phyloP scores from a whole-genome alignment of 495 filamentous ascomycete species.

The Geoglossum glabrum region DNA sequence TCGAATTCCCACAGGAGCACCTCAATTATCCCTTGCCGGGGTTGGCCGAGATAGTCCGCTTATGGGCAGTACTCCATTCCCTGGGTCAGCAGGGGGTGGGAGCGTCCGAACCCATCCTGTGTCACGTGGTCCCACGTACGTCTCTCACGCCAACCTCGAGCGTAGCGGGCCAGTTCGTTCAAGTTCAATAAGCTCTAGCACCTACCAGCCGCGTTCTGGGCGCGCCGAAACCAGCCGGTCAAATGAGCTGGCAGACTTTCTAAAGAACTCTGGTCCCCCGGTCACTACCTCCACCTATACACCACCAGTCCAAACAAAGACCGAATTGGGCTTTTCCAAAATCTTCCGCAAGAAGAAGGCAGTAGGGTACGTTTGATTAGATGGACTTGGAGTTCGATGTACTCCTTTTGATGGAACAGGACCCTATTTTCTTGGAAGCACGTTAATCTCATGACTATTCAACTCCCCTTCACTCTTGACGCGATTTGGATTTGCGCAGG shows the following conservation, averaged over 20 bases:
- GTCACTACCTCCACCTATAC: neutral
- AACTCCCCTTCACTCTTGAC: neutral
- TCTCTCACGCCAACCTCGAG: neutral
- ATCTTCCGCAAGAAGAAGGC: conserved; percentile 6
- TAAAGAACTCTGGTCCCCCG: conserved; percentile 50
- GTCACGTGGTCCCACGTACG: neutral
- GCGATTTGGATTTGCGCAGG: neutral
- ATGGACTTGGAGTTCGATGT: neutral
- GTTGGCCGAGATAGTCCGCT: neutral
- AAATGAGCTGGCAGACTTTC: conserved; percentile 57
- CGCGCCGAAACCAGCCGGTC: neutral
- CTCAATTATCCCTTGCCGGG: neutral
- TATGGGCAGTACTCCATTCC: neutral
- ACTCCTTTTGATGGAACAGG: too few species aligned
- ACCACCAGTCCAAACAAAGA: neutral
- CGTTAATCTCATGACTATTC: too few species aligned
- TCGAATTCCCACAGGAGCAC: neutral
- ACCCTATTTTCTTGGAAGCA: too few species aligned
- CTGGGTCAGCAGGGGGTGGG: neutral
- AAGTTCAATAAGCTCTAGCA: neutral
- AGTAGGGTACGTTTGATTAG: neutral
- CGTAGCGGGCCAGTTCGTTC: neutral
- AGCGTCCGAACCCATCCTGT: neutral
- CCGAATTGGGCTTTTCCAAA: neutral
- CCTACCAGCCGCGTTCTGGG: neutral